These are phyloP conservation scores for Leccinum pellstonianum DNA, from an alignment of 768 basidiomycete species.

Conservation along the genomic window DNA sequence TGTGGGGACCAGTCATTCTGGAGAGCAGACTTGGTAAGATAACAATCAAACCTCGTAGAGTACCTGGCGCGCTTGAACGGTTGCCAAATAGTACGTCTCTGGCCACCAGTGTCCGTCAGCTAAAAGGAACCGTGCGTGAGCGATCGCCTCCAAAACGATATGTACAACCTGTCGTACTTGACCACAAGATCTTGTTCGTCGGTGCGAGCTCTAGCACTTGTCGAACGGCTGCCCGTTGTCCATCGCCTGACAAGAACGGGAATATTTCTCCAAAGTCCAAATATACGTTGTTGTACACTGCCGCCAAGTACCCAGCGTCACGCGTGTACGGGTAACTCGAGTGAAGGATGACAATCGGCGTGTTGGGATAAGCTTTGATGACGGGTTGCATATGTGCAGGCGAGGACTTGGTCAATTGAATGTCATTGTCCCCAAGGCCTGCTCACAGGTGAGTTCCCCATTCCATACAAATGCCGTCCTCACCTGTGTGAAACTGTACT, in stretches of 20 bases:
- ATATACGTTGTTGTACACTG: constrained; percentile 72
- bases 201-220: constrained; percentile 72
- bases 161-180: constrained; percentile 46
- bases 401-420: constrained; percentile 54
- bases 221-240: constrained; percentile 57
- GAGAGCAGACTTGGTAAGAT: not conserved
- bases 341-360: constrained; percentile 68
- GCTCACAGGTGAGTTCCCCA: not conserved
- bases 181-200: constrained; percentile 81
- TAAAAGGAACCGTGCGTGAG: constrained; percentile 4
- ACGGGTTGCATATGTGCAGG: constrained; percentile 68
- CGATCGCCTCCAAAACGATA: not conserved
- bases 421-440: constrained; percentile 72
- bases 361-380: constrained; percentile 60
- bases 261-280: constrained; percentile 82
- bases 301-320: constrained; percentile 74
- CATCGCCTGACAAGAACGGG: constrained; percentile 60
- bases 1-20: constrained; percentile 51
- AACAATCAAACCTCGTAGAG: constrained; percentile 50
- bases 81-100: constrained; percentile 70
- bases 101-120: constrained; percentile 55
- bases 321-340: constrained; percentile 76
- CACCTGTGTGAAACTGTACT: constrained; percentile 83
- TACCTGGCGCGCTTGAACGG: constrained; percentile 59
- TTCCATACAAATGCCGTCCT: not conserved